Evolutionary conservation across 2,329 filamentous ascomycete genomes (phyloP).

Genomic region (Fusarium palustre): DNA sequence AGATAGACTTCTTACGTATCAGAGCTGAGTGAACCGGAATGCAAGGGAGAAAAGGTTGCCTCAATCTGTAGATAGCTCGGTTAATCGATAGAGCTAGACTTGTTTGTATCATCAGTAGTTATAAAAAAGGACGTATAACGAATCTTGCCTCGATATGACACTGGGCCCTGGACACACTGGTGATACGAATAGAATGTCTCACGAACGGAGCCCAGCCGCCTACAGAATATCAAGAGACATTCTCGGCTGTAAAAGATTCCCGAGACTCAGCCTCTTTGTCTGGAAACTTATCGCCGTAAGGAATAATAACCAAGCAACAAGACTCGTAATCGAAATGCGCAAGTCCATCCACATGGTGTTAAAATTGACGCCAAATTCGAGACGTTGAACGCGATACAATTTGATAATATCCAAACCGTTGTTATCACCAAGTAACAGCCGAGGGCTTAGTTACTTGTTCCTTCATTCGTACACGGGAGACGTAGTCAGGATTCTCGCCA

Average conservation of each 20-base stretch:
- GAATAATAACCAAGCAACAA: background rate
- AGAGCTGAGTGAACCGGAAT: conserved; percentile 4
- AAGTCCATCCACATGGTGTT: background rate
- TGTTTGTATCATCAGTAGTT: conserved; percentile 10
- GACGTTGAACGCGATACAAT: background rate
- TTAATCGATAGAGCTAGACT: conserved; percentile 23
- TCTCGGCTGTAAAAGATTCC: background rate
- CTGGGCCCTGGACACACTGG: too few species aligned
- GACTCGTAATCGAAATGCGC: background rate
- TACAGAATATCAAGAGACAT: background rate
- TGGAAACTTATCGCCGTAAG: background rate
- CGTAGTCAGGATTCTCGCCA: conserved; percentile 30
- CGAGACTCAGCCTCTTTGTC: background rate
- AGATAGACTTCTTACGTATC: conserved; percentile 19
- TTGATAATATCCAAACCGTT: background rate
- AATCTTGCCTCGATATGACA: background rate
- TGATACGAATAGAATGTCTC: background rate
- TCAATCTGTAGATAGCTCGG: background rate
- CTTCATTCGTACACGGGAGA: background rate
- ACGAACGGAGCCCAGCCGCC: too few species aligned
- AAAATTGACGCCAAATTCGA: background rate
- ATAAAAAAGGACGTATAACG: background rate
- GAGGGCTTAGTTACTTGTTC: background rate
- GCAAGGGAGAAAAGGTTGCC: background rate
- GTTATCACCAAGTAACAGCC: background rate